phyloP scores from a whole-genome alignment of 805 yeast species.

The Torulaspora franciscae region DNA sequence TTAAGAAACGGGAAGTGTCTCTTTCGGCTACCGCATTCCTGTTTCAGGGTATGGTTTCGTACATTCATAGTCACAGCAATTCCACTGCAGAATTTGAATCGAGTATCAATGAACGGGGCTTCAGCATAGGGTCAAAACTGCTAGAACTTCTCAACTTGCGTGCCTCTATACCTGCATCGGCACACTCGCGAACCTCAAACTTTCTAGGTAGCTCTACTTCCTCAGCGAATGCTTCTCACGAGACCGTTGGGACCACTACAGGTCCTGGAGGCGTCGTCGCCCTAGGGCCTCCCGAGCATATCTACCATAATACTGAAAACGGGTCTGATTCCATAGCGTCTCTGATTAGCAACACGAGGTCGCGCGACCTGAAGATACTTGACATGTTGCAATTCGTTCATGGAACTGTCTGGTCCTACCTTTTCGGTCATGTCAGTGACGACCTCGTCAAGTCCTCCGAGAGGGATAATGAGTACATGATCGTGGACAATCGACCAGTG shows the following conservation, averaged over 20 bases:
- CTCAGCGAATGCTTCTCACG: neutral
- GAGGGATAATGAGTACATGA: slow-evolving; percentile 67
- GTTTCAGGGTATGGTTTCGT: slow-evolving; percentile 65
- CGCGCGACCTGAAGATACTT: slow-evolving; percentile 59
- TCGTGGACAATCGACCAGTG: slow-evolving; percentile 68
- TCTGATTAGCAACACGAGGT: slow-evolving; percentile 26
- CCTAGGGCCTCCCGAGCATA: slow-evolving; percentile 4
- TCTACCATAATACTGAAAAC: slow-evolving; percentile 9
- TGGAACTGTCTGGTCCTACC: slow-evolving; percentile 64
- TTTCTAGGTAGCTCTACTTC: slow-evolving; percentile 10
- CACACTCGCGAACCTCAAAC: slow-evolving; percentile 17
- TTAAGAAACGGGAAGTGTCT: slow-evolving; percentile 48
- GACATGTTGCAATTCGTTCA: slow-evolving; percentile 71
- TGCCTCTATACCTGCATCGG: slow-evolving; percentile 26
- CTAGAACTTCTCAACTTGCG: slow-evolving; percentile 50
- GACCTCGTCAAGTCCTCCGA: slow-evolving; percentile 71
- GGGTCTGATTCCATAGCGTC: slow-evolving; percentile 22
- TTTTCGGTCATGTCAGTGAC: slow-evolving; percentile 74
- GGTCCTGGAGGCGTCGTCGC: slow-evolving; percentile 3
- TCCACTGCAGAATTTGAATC: slow-evolving; percentile 61
- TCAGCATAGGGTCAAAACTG: slow-evolving; percentile 64
- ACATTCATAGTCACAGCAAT: slow-evolving; percentile 53
- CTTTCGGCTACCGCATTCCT: slow-evolving; percentile 63
- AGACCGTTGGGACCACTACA: slow-evolving; percentile 2
- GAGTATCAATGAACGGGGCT: slow-evolving; percentile 66